phyloP scores from a whole-genome alignment of 2,329 filamentous ascomycete genomes.

The Alternaria brassicicola region DNA sequence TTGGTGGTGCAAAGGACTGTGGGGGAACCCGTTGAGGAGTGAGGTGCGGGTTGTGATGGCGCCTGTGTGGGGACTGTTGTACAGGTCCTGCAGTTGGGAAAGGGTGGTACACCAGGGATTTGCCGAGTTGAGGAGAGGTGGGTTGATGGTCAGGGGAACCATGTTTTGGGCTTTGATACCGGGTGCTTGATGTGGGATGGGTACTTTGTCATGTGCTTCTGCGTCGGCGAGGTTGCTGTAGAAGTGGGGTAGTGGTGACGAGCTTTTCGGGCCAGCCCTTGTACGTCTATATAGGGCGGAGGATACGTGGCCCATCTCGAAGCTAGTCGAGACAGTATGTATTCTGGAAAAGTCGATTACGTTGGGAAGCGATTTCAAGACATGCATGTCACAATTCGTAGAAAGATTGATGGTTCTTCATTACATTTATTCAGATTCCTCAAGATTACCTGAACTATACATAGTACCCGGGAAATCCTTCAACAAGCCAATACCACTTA shows the following conservation, averaged over 20 bases:
- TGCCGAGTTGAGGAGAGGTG: conserved; percentile 75
- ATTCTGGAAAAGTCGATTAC: neutral
- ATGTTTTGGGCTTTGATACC: no score
- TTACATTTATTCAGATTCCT: conserved; percentile 16
- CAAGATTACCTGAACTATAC: conserved; percentile 14
- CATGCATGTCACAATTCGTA: neutral
- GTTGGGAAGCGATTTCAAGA: no score
- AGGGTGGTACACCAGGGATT: conserved; percentile 75
- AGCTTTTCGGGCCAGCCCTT: neutral
- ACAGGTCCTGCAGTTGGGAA: conserved; percentile 66
- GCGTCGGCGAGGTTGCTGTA: no score
- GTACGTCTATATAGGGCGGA: neutral
- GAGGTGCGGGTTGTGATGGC: conserved; percentile 77
- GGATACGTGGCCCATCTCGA: neutral
- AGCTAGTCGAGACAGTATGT: neutral
- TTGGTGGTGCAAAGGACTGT: conserved; percentile 66
- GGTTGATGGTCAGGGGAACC: conserved; percentile 59
- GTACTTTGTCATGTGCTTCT: no score
- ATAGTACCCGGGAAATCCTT: conserved; percentile 13
- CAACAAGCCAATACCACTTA: conserved; percentile 28
- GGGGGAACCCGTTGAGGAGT: conserved; percentile 67
- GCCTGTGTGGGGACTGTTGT: conserved; percentile 67
- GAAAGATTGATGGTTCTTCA: neutral
- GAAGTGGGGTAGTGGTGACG: conserved; percentile 1
- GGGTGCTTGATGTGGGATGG: neutral